Evolutionary conservation across 345 rosid species (phyloP).

Genomic region (Orychophragmus violaceus): DNA sequence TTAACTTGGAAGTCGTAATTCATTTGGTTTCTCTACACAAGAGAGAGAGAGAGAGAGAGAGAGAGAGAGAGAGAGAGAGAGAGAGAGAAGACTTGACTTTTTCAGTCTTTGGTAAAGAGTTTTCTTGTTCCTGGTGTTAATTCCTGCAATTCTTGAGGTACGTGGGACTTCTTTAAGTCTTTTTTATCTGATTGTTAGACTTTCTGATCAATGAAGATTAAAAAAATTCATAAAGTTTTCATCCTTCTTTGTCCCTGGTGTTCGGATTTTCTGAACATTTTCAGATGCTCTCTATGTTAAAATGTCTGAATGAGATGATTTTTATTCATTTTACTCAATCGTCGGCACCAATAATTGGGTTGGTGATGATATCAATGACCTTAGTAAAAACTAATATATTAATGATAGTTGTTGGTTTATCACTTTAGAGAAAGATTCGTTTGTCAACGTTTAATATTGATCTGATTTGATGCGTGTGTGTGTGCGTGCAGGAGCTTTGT

Average conservation of each 20-base stretch:
- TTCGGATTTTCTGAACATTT: background rate
- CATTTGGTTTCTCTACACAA: background rate
- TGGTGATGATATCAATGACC: constrained; percentile 22
- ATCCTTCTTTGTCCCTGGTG: background rate
- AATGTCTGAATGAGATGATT: constrained; percentile 1
- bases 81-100: constrained; percentile 6
- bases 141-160: constrained; percentile 23
- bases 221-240: no score
- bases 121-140: background rate
- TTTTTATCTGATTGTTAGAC: background rate
- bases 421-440: constrained; percentile 13
- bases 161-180: background rate
- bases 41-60: background rate
- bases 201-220: background rate
- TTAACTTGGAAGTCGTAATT: background rate
- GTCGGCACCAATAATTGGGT: constrained; percentile 7
- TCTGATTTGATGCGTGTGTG: constrained; percentile 11
- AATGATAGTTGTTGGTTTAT: constrained; percentile 17
- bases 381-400: constrained; percentile 11
- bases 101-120: constrained; percentile 3
- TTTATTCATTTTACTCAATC: background rate
- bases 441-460: constrained; percentile 13
- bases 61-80: no score
- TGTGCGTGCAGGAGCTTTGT: no score
- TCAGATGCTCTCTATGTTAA: background rate